Evolutionary conservation across 108 stramenopile species (phyloP).

Genomic region (Pseudonitzschia multiseries): DNA sequence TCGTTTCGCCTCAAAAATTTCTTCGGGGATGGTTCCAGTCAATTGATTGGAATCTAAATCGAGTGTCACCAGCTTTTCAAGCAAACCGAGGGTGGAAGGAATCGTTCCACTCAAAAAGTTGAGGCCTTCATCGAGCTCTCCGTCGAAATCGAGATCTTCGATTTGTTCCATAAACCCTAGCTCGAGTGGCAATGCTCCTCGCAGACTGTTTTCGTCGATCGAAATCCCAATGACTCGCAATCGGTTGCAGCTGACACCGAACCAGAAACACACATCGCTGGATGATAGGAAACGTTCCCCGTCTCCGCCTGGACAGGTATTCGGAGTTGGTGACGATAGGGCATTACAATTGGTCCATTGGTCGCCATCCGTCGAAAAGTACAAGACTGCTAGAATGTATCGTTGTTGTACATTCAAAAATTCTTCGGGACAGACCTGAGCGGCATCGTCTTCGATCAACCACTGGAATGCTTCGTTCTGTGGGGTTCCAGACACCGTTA

Average conservation of each 20-base stretch:
- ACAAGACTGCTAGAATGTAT: conserved; percentile 48
- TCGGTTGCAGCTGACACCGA: conserved; percentile 38
- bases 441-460: conserved; percentile 50
- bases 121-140: conserved; percentile 17
- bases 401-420: conserved; percentile 40
- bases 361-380: conserved; percentile 54
- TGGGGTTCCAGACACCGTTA: conserved; percentile 24
- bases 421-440: conserved; percentile 50
- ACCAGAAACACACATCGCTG: conserved; percentile 53
- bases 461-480: conserved; percentile 61
- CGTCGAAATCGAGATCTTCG: conserved; percentile 38
- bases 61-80: conserved; percentile 21
- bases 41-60: conserved; percentile 45
- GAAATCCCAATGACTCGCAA: conserved; percentile 33
- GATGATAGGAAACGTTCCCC: conserved; percentile 33
- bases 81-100: conserved; percentile 29
- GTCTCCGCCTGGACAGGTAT: conserved; percentile 19
- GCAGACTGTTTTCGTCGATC: conserved; percentile 44
- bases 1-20: conserved; percentile 35
- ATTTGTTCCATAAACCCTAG: conserved; percentile 22
- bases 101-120: conserved; percentile 31
- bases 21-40: conserved; percentile 35
- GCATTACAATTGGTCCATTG: conserved; percentile 38
- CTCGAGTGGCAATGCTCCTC: conserved; percentile 25
- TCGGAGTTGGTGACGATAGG: not conserved